Conservation (phyloP, 169 alveolate species). For the Plasmodium gaboni region DNA sequence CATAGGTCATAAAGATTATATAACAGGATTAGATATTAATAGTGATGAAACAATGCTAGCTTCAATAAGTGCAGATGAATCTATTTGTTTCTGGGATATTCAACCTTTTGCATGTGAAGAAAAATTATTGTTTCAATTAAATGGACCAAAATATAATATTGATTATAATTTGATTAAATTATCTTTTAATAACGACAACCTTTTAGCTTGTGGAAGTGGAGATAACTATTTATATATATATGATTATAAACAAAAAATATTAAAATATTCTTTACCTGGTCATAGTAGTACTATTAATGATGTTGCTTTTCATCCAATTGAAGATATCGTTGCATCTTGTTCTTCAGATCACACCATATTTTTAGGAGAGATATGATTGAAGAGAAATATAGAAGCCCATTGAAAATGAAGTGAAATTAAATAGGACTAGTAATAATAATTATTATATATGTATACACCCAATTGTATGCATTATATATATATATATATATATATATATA, state of each 20-base stretch:
- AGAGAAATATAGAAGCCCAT: no score
- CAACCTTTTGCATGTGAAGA: slow-evolving; percentile 81
- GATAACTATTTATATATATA: slow-evolving; percentile 85
- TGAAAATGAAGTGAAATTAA: no score
- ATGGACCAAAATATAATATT: slow-evolving; percentile 80
- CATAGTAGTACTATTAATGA: slow-evolving; percentile 90
- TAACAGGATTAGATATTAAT: slow-evolving; percentile 85
- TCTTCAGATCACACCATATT: slow-evolving; percentile 85
- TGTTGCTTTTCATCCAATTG: slow-evolving; percentile 86
- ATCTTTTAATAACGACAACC: slow-evolving; percentile 83
- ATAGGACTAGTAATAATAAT: no score
- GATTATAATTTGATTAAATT: slow-evolving; percentile 86
- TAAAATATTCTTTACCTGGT: slow-evolving; percentile 87
- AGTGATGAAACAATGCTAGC: slow-evolving; percentile 84
- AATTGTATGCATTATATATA: no score
- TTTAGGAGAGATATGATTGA: slow-evolving; percentile 83
- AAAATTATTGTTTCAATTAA: slow-evolving; percentile 10
- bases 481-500: no score
- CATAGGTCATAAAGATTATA: slow-evolving; percentile 86
- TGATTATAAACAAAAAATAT: slow-evolving; percentile 79
- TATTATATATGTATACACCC: no score
- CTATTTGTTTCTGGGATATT: slow-evolving; percentile 87
- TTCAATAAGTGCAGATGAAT: slow-evolving; percentile 87
- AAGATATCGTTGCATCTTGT: slow-evolving; percentile 88
- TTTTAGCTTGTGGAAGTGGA: slow-evolving; percentile 86